phyloP scores from a whole-genome alignment of 2,329 filamentous ascomycete genomes.

The Reticulascus tulasneorum region DNA sequence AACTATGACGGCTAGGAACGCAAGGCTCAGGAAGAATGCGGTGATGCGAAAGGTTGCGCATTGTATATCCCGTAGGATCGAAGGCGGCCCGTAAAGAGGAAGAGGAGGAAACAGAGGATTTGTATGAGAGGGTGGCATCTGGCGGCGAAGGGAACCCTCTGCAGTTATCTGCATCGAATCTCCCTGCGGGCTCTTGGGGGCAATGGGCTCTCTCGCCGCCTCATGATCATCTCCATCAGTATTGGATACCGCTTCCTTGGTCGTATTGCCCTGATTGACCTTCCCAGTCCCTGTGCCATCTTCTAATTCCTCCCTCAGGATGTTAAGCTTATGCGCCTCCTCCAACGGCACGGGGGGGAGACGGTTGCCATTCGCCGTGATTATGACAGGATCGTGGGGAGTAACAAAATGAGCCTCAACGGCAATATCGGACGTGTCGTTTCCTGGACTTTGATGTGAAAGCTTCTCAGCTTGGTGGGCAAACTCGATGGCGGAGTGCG shows the following conservation, averaged over 20 bases:
- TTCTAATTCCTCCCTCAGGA: constrained; percentile 48
- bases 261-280: constrained; percentile 16
- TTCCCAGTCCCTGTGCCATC: constrained; percentile 20
- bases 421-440: constrained; percentile 39
- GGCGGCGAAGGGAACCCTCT: constrained; percentile 39
- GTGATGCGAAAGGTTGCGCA: constrained; percentile 61
- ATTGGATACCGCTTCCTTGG: constrained; percentile 21
- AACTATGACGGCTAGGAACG: constrained; percentile 73
- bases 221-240: constrained; percentile 29
- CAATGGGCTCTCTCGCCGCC: constrained; percentile 20
- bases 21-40: constrained; percentile 72
- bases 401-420: constrained; percentile 64
- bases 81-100: constrained; percentile 75
- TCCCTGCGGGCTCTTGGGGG: constrained; percentile 21
- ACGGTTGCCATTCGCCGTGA: constrained; percentile 62
- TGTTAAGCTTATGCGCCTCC: constrained; percentile 69
- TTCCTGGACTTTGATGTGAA: constrained; percentile 32
- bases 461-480: constrained; percentile 58
- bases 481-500: constrained; percentile 50
- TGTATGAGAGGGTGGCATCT: constrained; percentile 63
- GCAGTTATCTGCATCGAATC: constrained; percentile 37
- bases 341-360: constrained; percentile 65
- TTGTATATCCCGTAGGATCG: constrained; percentile 60
- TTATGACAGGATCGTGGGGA: constrained; percentile 66
- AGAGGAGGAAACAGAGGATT: constrained; percentile 82